Evolutionary conservation across 139 green algal genomes (phyloP).

Genomic region (Micractinium sp.): DNA sequence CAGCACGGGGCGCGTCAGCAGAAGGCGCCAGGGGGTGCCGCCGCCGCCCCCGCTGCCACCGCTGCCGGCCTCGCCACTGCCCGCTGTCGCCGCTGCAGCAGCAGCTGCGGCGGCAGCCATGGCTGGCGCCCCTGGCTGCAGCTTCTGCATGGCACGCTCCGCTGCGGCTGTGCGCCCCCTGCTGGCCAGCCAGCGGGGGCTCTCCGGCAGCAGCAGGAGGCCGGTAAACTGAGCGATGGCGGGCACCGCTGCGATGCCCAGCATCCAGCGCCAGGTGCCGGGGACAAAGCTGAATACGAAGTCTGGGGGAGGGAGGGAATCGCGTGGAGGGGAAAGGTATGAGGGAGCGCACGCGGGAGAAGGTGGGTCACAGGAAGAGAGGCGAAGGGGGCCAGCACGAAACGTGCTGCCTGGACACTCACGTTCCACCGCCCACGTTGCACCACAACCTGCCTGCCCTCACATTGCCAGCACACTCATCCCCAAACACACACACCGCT

Average conservation of each 20-base stretch:
- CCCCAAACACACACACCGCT: too few relatives aligned
- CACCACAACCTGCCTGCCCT: too few relatives aligned
- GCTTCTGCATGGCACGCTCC: neutral
- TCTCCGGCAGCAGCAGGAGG: slow-evolving; percentile 70
- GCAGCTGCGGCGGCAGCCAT: neutral
- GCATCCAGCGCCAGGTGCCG: slow-evolving; percentile 83
- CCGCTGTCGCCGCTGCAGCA: neutral
- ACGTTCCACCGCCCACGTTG: too few relatives aligned
- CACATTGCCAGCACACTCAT: too few relatives aligned
- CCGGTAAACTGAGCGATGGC: slow-evolving; percentile 57
- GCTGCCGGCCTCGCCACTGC: neutral
- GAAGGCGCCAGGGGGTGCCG: slow-evolving; percentile 16
- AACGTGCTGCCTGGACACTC: too few relatives aligned
- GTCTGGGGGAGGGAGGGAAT: slow-evolving; percentile 35
- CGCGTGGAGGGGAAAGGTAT: neutral
- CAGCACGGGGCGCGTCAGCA: slow-evolving; percentile 2
- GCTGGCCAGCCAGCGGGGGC: slow-evolving; percentile 58
- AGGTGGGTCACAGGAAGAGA: neutral
- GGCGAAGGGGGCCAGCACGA: too few relatives aligned
- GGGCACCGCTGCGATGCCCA: slow-evolving; percentile 71
- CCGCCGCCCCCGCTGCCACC: neutral
- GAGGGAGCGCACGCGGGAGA: neutral
- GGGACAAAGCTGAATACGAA: slow-evolving; percentile 67
- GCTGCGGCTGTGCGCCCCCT: slow-evolving; percentile 20
- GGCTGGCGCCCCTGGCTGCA: slow-evolving; percentile 13